These are phyloP conservation scores for Chrysopogon serrulatus DNA, from an alignment of 176 grass and related monocot species.

Conservation along the genomic window DNA sequence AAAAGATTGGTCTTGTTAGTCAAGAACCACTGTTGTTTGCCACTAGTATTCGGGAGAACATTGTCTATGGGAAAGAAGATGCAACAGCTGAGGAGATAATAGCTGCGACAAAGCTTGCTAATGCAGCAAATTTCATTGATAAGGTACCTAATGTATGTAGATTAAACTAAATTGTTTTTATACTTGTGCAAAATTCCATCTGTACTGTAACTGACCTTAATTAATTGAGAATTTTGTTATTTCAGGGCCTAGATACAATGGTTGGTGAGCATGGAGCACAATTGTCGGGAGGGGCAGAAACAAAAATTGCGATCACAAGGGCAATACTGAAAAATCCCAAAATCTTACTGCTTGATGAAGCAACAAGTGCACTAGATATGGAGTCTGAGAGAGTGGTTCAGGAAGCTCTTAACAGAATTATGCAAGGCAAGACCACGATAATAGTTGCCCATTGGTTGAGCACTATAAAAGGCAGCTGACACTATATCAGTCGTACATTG, in stretches of 20 bases:
- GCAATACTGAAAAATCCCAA: constrained; percentile 49
- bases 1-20: constrained; percentile 44
- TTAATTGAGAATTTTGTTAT: neutral
- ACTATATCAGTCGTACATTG: constrained; percentile 29
- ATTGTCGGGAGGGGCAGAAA: constrained; percentile 47
- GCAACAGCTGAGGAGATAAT: constrained; percentile 41
- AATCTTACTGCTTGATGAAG: constrained; percentile 56
- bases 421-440: constrained; percentile 39
- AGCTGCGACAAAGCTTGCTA: constrained; percentile 28
- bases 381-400: constrained; percentile 52
- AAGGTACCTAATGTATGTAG: constrained; percentile 32
- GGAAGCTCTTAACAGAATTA: constrained; percentile 39
- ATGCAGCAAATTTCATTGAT: constrained; percentile 47
- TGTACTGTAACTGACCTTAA: neutral
- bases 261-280: constrained; percentile 48
- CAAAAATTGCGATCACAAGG: constrained; percentile 38
- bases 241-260: constrained; percentile 36
- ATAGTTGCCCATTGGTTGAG: constrained; percentile 46
- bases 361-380: constrained; percentile 47
- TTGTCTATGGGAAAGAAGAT: constrained; percentile 42
- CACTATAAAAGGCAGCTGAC: constrained; percentile 43
- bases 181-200: neutral
- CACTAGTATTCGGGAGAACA: constrained; percentile 49
- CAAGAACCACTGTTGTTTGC: constrained; percentile 52
- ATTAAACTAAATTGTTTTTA: neutral